Conservation (phyloP, 768 basidiomycete genomes). For the Termitomyces sp. region DNA sequence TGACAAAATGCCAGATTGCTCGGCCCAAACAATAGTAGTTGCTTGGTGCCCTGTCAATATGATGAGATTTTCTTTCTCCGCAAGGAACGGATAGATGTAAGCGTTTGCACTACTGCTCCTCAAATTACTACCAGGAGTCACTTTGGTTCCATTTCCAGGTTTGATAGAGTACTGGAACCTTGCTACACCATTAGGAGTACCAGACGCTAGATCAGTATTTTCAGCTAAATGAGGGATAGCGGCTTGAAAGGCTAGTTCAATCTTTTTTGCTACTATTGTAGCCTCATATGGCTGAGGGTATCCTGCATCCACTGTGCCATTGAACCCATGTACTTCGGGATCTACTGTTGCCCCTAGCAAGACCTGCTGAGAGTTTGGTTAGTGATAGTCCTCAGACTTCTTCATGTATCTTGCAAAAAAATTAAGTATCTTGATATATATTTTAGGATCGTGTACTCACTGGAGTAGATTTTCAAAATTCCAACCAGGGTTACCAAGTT, state of each 20-base stretch:
- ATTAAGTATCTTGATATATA: too few species aligned
- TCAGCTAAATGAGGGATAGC: slow-evolving; percentile 5
- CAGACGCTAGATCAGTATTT: slow-evolving; percentile 10
- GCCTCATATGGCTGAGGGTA: slow-evolving; percentile 14
- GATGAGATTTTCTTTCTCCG: slow-evolving; percentile 5
- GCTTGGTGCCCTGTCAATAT: slow-evolving; percentile 11
- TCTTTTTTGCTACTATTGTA: not conserved
- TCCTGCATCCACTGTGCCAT: slow-evolving; percentile 10
- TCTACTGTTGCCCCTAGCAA: slow-evolving; percentile 6
- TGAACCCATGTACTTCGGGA: slow-evolving; percentile 6
- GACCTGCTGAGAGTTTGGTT: slow-evolving; percentile 9
- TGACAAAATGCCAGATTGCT: not conserved
- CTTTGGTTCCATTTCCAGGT: slow-evolving; percentile 7
- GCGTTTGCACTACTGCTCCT: slow-evolving; percentile 13
- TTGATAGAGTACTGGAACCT: slow-evolving; percentile 14
- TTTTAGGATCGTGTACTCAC: not conserved
- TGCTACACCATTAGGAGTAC: slow-evolving; percentile 10
- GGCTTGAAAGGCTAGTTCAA: not conserved
- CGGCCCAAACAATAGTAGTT: slow-evolving; percentile 6
- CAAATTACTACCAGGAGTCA: slow-evolving; percentile 7
- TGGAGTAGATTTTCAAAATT: slow-evolving; percentile 10
- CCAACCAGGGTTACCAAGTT: slow-evolving; percentile 16
- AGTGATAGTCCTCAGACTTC: slow-evolving; percentile 8
- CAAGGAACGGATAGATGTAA: slow-evolving; percentile 10
- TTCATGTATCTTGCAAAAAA: slow-evolving; percentile 10